Base-by-base conservation (phyloP, 2,329 filamentous ascomycete species). In the Plectosphaerella cucumerina region DNA sequence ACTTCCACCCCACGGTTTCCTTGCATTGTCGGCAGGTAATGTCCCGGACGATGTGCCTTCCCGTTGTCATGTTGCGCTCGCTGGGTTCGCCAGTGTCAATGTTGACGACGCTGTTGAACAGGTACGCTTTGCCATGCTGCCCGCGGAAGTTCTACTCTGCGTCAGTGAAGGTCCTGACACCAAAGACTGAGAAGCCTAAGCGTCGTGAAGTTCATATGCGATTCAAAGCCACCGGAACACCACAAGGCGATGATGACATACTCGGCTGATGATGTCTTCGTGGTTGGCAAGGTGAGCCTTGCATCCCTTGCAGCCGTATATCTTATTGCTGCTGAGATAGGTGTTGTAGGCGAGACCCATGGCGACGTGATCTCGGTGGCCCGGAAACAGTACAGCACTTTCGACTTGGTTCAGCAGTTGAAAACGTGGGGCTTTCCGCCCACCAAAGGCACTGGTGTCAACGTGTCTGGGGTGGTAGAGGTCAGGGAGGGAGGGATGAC, bases 11-110 rank as follows among this genome's bases (percentile, higher is more conserved):
- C 49, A 99, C 94, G 26, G 87, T 88, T 69, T 92, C 88, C 66
- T 87, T 88, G 80, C 94, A 99, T 70, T 96, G 89, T 52, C 87
- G 82, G 75, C 94, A 99, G 52, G 78, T 78, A 62, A 99, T 97
- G 68, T 99, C 94, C 52, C 94, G 86, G 45, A 99, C 94, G 51
- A 97, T 80, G 70, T 99, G 94, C 50, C 89, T 84, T 49, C 94
- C 94, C 1, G 94, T 99, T 14, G 94, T 99, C 94, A 99, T 99
- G 74, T 88, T 96, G 58, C 94, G 90, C 74, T 99, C 94, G 66
- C 82, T 86, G n/a, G 93, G 82, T 54, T 96, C 89, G 60, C 87
- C 86, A 44, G 85, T 78, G 58, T 85, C 87, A 67, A 96, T 81
- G 72, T 99, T 99, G 70, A 99, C 94, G 50, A 99, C 94, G 56